phyloP scores from a whole-genome alignment of 306 rosid genomes.

The Casuarina equisetifolia region DNA sequence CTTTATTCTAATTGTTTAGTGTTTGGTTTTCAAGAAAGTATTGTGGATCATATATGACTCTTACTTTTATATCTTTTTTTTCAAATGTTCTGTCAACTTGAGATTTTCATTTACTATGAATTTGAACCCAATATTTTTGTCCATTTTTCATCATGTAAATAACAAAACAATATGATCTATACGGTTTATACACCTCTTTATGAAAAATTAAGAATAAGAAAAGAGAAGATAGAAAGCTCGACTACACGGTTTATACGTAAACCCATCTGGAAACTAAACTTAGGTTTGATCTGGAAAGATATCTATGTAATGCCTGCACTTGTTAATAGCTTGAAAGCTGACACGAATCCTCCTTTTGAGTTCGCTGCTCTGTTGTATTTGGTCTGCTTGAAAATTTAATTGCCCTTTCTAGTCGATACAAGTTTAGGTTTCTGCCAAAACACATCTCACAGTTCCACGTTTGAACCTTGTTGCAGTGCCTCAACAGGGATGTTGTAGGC shows the following conservation, averaged over 20 bases:
- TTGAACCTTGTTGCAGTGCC: slow-evolving; percentile 53
- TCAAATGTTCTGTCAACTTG: too few relatives aligned
- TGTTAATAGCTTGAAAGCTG: not conserved
- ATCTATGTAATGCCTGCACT: not conserved
- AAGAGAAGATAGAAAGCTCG: too few relatives aligned
- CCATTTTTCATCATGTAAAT: too few relatives aligned
- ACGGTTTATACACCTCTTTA: too few relatives aligned
- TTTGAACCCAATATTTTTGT: too few relatives aligned
- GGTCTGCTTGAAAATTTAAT: not conserved
- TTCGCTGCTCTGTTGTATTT: not conserved
- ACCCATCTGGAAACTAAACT: not conserved
- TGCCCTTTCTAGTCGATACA: slow-evolving; percentile 1
- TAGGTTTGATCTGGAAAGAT: not conserved
- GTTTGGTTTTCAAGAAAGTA: not conserved
- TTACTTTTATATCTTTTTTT: too few relatives aligned
- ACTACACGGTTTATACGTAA: not conserved
- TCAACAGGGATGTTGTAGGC: slow-evolving; percentile 68
- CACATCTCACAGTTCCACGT: slow-evolving; percentile 17
- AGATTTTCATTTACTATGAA: too few relatives aligned
- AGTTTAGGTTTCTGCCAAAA: slow-evolving; percentile 8
- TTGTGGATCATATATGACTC: too few relatives aligned
- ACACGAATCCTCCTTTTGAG: not conserved
- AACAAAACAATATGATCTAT: too few relatives aligned
- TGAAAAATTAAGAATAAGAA: too few relatives aligned
- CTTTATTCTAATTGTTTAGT: not conserved